Evolutionary conservation across 768 basidiomycete genomes (phyloP), one percentile per base, ranked within the genome.

Genomic region (Sarcomyxa edulis): DNA sequence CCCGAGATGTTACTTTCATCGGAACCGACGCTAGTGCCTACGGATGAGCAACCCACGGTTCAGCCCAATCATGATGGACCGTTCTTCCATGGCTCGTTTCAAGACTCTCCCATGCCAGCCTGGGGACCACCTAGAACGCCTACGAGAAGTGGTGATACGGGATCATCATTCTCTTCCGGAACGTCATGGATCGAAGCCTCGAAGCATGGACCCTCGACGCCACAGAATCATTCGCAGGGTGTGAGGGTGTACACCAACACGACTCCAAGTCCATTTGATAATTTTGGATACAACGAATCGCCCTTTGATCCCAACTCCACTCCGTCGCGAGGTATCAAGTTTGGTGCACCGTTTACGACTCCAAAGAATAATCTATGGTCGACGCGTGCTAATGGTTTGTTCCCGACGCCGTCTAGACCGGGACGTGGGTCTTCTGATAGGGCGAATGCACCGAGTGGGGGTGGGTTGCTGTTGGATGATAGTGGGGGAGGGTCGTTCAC

Each of bases 241-340:
- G 60, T 61, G 22, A 63, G 61, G 22, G 56, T 71, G 33, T 68
- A 71, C 48, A 53, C 56, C 1, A n/a, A n/a, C n/a, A n/a, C n/a
- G n/a, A 66, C 66, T 6, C 68, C 71, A 21, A 54, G 64, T 23
- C 51, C 60, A 21, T 54, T 60, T 33, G 68, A 70, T 27, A 58
- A 46, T 33, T 49, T 48, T 37, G 24, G 40, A 4, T 57, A 58
- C 15, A 76, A 81, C 12, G 77, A 77, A 28, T 63, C 69, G 5
- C 74, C 78, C 1, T 90, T 87, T 50, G 85, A 90, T 55, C 84
- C 85, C 5, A 78, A 79, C 18, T 82, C 84, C 14, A 88, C 86
- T 7, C 86, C 86, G 3, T 88, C 86, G n/a, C 67, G 86, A 30
- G 84, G 85, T 4, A 78, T 86, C 48, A 76, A 66, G 50, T 78